Evolutionary conservation across 2,329 filamentous ascomycete genomes (phyloP), one percentile per base, ranked within the genome.

Genomic region (Chalaropsis ovoidea): DNA sequence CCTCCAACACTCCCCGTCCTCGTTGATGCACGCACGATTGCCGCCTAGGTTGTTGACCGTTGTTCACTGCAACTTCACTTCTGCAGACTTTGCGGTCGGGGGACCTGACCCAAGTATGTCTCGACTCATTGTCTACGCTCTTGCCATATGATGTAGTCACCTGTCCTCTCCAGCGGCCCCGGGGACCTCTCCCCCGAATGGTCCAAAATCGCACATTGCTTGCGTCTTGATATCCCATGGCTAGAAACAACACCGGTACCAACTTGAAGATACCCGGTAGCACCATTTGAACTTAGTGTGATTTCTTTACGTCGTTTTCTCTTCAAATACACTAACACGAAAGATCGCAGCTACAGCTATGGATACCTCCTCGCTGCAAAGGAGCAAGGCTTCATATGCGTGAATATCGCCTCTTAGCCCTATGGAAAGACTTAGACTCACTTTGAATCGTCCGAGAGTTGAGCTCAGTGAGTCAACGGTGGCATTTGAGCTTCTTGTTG

Each of bases 1-100:
- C 66, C 66, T 67, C 65, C 66, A 65, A 58, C 49, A 52, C 66
- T 65, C 66, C 63, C 65, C 66, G 66, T 42, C 45, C 66, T 67
- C 56, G 39, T 56, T 19, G 63, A 65, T 63, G 66, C 66, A 67
- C 54, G 54, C 27, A 39, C 27, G 27, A 58, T 58, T 58, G 54
- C 54, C 54, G 54, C 54, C 54, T 27, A 58, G 39, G 54, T 39
- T 39, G 15, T 10, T 58, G 10, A 17, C 17, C 54, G n/a, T 35
- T 58, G 27, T n/a, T 58, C 8, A n/a, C 10, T 8, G n/a, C 24
- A 35, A 39, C 54, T n/a, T 58, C 54, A 11, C 8, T 5, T 7
- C 5, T 52, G 5, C 15, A 5, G 2, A 19, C 24, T 58, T 58
- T 19, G 13, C n/a, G 17, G 6, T 19, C 15, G 15, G 5, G 5